phyloP scores from a whole-genome alignment of 331 rosid species.

The Malus hybrid region DNA sequence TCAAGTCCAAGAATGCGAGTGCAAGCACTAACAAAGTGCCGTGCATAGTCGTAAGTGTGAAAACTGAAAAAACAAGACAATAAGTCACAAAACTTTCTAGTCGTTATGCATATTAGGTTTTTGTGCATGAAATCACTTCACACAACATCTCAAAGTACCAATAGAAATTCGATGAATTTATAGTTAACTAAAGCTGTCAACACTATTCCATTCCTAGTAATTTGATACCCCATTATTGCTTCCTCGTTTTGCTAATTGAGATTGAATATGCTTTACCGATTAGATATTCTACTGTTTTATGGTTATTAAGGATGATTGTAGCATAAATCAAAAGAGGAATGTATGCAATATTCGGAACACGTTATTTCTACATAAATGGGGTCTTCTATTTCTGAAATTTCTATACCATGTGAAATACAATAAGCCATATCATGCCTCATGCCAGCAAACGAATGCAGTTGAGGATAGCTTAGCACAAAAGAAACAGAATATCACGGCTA shows the following conservation, averaged over 20 bases:
- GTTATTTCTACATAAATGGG: background rate
- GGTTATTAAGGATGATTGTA: background rate
- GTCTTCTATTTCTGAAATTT: background rate
- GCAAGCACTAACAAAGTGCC: slow-evolving; percentile 98
- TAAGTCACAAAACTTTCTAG: background rate
- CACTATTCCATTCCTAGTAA: background rate
- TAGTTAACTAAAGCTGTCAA: background rate
- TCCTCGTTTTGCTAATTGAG: background rate
- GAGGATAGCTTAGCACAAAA: too few species aligned
- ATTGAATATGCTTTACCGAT: too few species aligned
- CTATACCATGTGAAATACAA: background rate
- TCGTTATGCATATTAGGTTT: background rate
- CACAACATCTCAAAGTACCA: background rate
- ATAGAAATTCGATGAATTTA: background rate
- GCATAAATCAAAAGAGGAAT: background rate
- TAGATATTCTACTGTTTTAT: background rate
- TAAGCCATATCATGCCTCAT: too few species aligned
- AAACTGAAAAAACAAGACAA: slow-evolving; percentile 39
- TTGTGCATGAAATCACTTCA: background rate
- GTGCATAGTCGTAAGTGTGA: slow-evolving; percentile 94
- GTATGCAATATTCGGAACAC: too few species aligned
- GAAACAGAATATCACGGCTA: too few species aligned
- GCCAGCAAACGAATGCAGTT: too few species aligned
- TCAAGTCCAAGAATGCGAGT: slow-evolving; percentile 96
- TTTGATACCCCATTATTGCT: background rate